Evolutionary conservation across 208 protist species (phyloP).

Genomic region (Wallacemonas collosoma): DNA sequence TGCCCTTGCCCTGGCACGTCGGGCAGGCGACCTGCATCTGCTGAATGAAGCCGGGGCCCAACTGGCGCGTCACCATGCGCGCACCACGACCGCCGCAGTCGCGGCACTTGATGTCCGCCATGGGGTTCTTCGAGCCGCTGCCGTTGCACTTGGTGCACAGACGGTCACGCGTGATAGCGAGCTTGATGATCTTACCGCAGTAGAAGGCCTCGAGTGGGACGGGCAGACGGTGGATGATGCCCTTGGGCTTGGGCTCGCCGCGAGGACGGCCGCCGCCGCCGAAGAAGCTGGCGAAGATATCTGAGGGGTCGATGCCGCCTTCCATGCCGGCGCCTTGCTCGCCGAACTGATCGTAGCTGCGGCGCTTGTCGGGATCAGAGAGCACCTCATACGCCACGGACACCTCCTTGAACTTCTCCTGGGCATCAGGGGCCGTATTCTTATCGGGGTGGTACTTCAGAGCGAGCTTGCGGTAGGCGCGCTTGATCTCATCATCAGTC

Average conservation of each 20-base stretch:
- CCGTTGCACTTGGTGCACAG: constrained; percentile 90
- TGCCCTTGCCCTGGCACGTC: constrained; percentile 94
- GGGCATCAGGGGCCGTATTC: constrained; percentile 83
- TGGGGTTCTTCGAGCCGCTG: constrained; percentile 76
- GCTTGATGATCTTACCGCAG: constrained; percentile 96
- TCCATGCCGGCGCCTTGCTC: constrained; percentile 96
- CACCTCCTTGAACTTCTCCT: constrained; percentile 96
- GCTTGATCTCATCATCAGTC: constrained; percentile 91
- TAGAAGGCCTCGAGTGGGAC: constrained; percentile 98
- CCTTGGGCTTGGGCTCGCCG: constrained; percentile 95
- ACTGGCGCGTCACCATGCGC: constrained; percentile 90
- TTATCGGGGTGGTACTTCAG: constrained; percentile 96
- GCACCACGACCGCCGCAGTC: constrained; percentile 95
- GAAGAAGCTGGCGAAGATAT: constrained; percentile 93
- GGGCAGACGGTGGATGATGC: constrained; percentile 93
- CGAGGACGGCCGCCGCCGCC: constrained; percentile 81
- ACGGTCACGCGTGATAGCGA: constrained; percentile 92
- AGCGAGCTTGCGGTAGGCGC: constrained; percentile 92
- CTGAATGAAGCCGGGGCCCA: constrained; percentile 97
- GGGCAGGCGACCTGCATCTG: constrained; percentile 95
- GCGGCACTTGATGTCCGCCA: constrained; percentile 84
- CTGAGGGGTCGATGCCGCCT: constrained; percentile 82
- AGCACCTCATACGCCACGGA: constrained; percentile 98
- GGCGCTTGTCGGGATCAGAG: constrained; percentile 95
- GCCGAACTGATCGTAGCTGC: constrained; percentile 98